A percentile compares a stretch with the other conserved stretches of the same genome.
phyloP scores from a whole-genome alignment of 805 yeast genomes.

The Cyberlindnera lachancei region DNA sequence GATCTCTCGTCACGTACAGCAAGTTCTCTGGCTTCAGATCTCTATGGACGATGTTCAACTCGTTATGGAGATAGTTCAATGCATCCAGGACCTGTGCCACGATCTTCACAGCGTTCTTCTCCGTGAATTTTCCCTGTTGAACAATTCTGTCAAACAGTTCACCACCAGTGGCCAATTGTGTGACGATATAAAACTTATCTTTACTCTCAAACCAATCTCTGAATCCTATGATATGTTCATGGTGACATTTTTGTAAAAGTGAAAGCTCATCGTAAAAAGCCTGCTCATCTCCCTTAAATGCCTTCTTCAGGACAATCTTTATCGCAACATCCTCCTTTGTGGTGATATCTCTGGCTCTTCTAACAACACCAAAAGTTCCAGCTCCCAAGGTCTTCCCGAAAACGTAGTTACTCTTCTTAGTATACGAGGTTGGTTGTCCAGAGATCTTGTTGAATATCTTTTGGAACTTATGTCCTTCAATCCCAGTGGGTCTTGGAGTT shows the following conservation, averaged over 20 bases:
- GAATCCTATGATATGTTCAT: constrained; percentile 85
- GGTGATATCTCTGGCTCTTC: constrained; percentile 52
- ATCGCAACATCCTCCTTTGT: constrained; percentile 75
- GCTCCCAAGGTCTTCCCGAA: constrained; percentile 88
- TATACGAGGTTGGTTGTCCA: constrained; percentile 68
- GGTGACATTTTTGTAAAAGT: constrained; percentile 58
- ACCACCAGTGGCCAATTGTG: constrained; percentile 94
- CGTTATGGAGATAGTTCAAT: constrained; percentile 64
- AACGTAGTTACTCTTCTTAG: constrained; percentile 59
- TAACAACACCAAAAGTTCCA: constrained; percentile 90
- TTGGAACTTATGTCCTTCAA: constrained; percentile 27
- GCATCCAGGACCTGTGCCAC: constrained; percentile 73
- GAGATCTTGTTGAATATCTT: constrained; percentile 45
- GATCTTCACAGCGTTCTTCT: constrained; percentile 74
- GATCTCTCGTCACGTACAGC: constrained; percentile 52
- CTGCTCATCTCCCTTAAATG: constrained; percentile 70
- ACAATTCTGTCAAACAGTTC: constrained; percentile 87
- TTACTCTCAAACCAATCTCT: constrained; percentile 90
- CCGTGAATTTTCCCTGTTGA: constrained; percentile 77
- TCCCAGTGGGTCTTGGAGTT: constrained; percentile 1
- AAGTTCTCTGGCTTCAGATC: constrained; percentile 94
- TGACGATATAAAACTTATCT: constrained; percentile 88
- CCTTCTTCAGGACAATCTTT: constrained; percentile 81
- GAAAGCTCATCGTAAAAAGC: constrained; percentile 74
- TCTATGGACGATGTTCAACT: constrained; percentile 75